These are phyloP conservation scores for Lagenaria siceraria DNA, from an alignment of 306 rosid species.

Conservation along the genomic window DNA sequence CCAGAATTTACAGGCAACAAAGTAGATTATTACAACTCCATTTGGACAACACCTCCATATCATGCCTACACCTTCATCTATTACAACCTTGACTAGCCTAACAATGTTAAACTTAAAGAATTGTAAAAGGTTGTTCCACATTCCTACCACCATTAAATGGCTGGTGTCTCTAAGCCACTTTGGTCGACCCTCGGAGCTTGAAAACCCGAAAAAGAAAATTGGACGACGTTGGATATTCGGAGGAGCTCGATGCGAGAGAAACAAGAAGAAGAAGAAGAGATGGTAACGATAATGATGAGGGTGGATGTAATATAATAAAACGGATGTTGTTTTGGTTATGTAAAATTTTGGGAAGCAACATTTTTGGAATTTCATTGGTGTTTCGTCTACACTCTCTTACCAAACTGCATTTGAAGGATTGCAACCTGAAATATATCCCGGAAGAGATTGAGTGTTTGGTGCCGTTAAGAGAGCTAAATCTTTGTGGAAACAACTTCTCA, in stretches of 20 bases:
- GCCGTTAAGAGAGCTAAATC: neutral
- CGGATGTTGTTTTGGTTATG: neutral
- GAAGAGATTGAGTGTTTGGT: neutral
- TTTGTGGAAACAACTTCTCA: neutral
- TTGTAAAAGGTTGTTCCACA: neutral
- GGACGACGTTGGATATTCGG: neutral
- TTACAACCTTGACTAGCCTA: neutral
- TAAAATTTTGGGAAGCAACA: neutral
- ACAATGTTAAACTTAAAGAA: neutral
- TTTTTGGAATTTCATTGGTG: neutral
- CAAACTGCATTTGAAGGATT: neutral
- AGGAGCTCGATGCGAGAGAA: too few species aligned
- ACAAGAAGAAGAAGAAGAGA: too few species aligned
- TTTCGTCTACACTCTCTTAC: neutral
- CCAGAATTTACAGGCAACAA: slow-evolving; percentile 1
- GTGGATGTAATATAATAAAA: neutral
- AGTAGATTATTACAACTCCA: neutral
- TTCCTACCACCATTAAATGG: neutral
- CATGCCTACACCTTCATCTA: neutral
- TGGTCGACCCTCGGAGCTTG: neutral
- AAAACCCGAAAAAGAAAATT: neutral
- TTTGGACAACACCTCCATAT: neutral
- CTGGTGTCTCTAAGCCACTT: too few species aligned
- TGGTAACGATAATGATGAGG: too few species aligned
- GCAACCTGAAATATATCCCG: neutral